Conservation (phyloP, 257 asterid species). For the Prunella vulgaris region DNA sequence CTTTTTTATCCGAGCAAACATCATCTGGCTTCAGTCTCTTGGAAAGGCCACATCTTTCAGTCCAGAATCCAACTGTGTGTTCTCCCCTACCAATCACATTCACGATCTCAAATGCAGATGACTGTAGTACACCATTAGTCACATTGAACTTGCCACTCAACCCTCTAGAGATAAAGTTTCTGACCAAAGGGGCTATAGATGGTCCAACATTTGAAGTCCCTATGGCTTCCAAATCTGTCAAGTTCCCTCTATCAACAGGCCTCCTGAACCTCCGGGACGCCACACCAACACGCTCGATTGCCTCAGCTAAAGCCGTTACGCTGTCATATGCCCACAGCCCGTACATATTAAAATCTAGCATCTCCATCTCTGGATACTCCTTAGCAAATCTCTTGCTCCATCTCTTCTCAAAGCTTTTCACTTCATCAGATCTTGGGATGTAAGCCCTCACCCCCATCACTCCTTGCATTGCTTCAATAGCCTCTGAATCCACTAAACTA, state of each 20-base stretch:
- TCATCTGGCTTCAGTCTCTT: background rate
- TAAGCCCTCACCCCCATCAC: constrained; percentile 44
- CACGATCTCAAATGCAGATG: constrained; percentile 41
- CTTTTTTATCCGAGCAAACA: constrained; percentile 13
- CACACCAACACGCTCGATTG: constrained; percentile 24
- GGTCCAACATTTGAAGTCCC: constrained; percentile 36
- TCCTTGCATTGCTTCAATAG: constrained; percentile 53
- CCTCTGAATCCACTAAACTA: constrained; percentile 22
- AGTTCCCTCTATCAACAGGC: background rate
- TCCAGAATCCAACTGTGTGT: constrained; percentile 42
- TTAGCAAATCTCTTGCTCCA: constrained; percentile 38
- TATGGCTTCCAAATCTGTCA: constrained; percentile 35
- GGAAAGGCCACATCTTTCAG: constrained; percentile 28
- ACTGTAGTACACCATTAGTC: constrained; percentile 28
- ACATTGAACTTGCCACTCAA: constrained; percentile 40
- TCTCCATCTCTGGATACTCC: constrained; percentile 35
- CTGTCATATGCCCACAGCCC: constrained; percentile 56
- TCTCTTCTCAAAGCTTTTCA: constrained; percentile 21
- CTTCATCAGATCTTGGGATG: constrained; percentile 25
- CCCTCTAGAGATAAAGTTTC: constrained; percentile 28
- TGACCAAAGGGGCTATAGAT: constrained; percentile 18
- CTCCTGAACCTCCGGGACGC: constrained; percentile 6
- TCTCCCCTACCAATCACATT: constrained; percentile 37
- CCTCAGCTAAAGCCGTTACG: constrained; percentile 29
- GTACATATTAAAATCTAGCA: constrained; percentile 24